Base-by-base conservation (phyloP, 2,329 filamentous ascomycete species). In the Rhynchosporium graminicola region DNA sequence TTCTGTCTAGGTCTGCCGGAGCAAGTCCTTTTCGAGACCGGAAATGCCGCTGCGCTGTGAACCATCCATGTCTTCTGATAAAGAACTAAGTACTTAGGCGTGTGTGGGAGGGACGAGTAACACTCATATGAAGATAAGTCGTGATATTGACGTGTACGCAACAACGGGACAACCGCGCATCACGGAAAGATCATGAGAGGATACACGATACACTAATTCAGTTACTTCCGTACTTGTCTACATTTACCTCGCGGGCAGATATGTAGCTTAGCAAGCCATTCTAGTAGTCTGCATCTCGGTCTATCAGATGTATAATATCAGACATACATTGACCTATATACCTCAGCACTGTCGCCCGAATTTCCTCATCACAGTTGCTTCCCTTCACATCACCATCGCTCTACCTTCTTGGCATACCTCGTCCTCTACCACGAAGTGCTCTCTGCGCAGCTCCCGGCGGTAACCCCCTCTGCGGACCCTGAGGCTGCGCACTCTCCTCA, bases 391-490 rank as follows among this genome's bases (percentile, higher is more conserved):
- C 20, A 8, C 29, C 9, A 29, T 45, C 33, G 28, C 20, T 67
- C 64, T 72, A 74, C 62, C 72, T 57, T 70, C 91, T 86, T 31
- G 95, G 94, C 92, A 98, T 95, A 42, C 92, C 92, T 61, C 92
- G 87, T 67, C 93, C 92, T 70, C 92, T 82, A 64, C 90, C 91
- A 66, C 93, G 84, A 69, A 98, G 79, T 47, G 92, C 94, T 73
- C 94, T 83, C 81, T 98, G 94, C 10, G 94, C 93, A 28, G 94
- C 93, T 69, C 90, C 90, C 0, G 88, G 88, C 4, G 90, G 90
- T 69, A 93, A 80, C 26, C 86, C 84, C 76, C 90, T 83, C 61
- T 86, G 84, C 0, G 94, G 94, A 8, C 87, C 92, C 77, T 96
- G 91, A 29, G 93, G 90, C 76, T 87, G 82, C 71, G 88, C 84